Percentiles rank a stretch among this genome's conserved stretches.
phyloP scores from a whole-genome alignment of 257 asterid genomes.

The Jacaranda mimosifolia region DNA sequence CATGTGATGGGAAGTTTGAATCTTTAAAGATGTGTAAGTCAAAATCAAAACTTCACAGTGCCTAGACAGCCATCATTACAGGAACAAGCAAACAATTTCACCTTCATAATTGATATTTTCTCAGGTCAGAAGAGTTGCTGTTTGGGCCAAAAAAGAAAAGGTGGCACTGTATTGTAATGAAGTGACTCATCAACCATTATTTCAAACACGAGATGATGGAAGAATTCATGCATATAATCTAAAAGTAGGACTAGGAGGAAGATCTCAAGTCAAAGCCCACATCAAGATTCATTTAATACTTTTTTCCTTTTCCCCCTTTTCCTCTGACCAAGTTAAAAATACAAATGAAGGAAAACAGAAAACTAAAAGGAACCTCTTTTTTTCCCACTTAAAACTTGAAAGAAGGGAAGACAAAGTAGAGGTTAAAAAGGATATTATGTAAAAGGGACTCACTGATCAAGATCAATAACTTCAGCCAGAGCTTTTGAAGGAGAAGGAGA shows the following conservation, averaged over 20 bases:
- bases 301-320: neutral
- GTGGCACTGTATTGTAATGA: conserved; percentile 17
- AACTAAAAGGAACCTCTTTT: conserved; percentile 29
- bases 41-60: conserved; percentile 21
- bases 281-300: conserved; percentile 7
- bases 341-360: conserved; percentile 31
- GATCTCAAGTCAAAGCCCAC: conserved; percentile 53
- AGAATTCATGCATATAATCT: conserved; percentile 32
- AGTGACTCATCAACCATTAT: conserved; percentile 22
- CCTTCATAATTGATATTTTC: conserved; percentile 7
- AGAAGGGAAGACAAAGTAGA: neutral
- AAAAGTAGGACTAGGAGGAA: conserved; percentile 6
- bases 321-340: neutral
- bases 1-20: conserved; percentile 20
- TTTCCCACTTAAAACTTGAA: conserved; percentile 17
- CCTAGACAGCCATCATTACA: conserved; percentile 25
- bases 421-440: neutral
- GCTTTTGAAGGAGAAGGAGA: conserved; percentile 40
- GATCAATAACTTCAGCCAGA: conserved; percentile 57
- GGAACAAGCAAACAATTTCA: conserved; percentile 10
- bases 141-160: neutral
- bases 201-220: conserved; percentile 30
- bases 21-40: conserved; percentile 32
- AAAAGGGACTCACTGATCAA: conserved; percentile 79
- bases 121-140: neutral